phyloP scores from a whole-genome alignment of 176 grass and related monocot species.

The Ampelocalamus luodianensis region DNA sequence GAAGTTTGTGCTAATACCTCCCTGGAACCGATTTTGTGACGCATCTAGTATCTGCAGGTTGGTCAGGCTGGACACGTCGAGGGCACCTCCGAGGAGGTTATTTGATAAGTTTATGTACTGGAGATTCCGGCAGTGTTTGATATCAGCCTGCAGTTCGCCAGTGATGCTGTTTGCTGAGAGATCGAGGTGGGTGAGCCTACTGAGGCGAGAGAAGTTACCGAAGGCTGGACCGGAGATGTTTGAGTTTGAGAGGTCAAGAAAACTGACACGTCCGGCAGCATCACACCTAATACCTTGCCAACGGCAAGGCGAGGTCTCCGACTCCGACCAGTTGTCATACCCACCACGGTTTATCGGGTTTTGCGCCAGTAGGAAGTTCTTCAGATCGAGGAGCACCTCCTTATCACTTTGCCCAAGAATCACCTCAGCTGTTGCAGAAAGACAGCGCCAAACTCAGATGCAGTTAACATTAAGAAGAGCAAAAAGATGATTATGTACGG shows the following conservation, averaged over 20 bases:
- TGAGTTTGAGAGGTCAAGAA: constrained; percentile 49
- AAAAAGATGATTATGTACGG: too few relatives aligned
- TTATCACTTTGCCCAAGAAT: too few relatives aligned
- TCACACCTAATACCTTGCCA: constrained; percentile 55
- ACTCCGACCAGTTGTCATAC: constrained; percentile 44
- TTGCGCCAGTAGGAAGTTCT: constrained; percentile 41
- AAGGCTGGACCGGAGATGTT: constrained; percentile 56
- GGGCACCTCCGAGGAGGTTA: constrained; percentile 42
- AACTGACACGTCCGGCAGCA: background rate
- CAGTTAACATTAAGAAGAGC: too few relatives aligned
- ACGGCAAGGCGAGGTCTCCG: constrained; percentile 43
- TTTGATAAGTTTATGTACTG: constrained; percentile 54
- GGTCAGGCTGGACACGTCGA: constrained; percentile 45
- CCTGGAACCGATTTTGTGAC: constrained; percentile 52
- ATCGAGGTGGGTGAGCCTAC: constrained; percentile 40
- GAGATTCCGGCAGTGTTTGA: constrained; percentile 48
- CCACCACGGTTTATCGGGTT: constrained; percentile 46
- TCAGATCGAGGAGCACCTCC: constrained; percentile 51
- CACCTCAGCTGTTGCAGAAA: too few relatives aligned
- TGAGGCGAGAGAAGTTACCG: constrained; percentile 48
- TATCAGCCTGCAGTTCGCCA: constrained; percentile 36
- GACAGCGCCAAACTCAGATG: too few relatives aligned
- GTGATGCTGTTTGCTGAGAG: constrained; percentile 61
- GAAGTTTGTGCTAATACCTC: constrained; percentile 34
- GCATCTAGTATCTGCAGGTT: constrained; percentile 48